A percentile compares a stretch with the other conserved stretches of the same genome.
These are phyloP conservation scores for Mytilinidion resinicola DNA, from an alignment of 495 filamentous ascomycete species.

Conservation along the genomic window DNA sequence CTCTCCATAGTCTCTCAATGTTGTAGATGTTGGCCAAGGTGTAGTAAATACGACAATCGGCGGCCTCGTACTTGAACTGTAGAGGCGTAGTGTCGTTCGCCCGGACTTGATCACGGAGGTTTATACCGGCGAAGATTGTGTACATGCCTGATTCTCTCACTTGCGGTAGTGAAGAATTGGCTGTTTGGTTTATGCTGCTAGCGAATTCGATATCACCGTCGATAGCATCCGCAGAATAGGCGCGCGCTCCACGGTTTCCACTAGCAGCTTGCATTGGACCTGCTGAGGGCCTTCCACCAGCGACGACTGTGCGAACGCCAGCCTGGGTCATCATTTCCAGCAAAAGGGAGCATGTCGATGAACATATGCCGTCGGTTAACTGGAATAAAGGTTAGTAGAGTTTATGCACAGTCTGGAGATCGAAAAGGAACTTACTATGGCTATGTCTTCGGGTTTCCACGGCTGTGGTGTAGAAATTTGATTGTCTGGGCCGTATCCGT, in stretches of 20 bases:
- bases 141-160: conserved; percentile 11
- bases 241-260: conserved; percentile 15
- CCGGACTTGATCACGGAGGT: conserved; percentile 14
- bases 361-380: background rate
- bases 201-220: conserved; percentile 3
- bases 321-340: background rate
- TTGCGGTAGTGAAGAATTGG: conserved; percentile 4
- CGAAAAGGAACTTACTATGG: background rate
- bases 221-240: background rate
- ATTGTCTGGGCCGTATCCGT: background rate
- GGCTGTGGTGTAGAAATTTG: background rate
- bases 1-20: background rate
- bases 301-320: conserved; percentile 1
- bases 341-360: background rate
- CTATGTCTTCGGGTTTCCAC: background rate
- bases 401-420: background rate
- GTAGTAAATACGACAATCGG: background rate
- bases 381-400: background rate
- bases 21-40: background rate
- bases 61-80: conserved; percentile 37
- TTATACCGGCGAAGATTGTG: conserved; percentile 7
- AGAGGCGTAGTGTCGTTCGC: conserved; percentile 35
- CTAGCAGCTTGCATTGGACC: conserved; percentile 17
- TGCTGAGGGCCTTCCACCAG: background rate
- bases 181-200: background rate